A percentile compares a stretch with the other conserved stretches of the same genome.
Conservation (phyloP, 768 basidiomycete genomes). For the Trametes coccinea region DNA sequence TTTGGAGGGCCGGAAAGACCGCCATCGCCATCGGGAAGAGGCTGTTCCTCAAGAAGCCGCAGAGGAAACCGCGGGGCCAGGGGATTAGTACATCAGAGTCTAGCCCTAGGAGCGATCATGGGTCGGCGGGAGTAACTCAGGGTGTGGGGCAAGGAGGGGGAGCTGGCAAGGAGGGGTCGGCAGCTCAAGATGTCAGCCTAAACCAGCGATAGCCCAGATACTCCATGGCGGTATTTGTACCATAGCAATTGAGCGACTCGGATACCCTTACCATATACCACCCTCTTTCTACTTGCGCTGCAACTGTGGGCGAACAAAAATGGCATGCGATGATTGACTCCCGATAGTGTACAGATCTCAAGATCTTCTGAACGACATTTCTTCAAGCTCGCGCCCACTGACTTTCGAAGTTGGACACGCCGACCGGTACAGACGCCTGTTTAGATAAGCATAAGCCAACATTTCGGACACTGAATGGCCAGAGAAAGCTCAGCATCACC, state of each 20-base stretch:
- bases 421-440: conserved; percentile 64
- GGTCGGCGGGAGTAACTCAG: too few relatives aligned
- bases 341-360: not conserved
- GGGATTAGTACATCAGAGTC: too few relatives aligned
- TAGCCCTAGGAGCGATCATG: too few relatives aligned
- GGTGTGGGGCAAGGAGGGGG: too few relatives aligned
- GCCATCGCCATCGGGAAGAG: not conserved
- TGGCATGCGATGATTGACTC: not conserved
- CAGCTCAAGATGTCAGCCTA: not conserved
- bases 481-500: conserved; percentile 38
- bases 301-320: not conserved
- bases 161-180: not conserved
- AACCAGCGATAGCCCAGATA: too few relatives aligned
- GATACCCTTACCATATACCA: too few relatives aligned
- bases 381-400: conserved; percentile 64
- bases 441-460: not conserved
- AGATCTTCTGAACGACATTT: not conserved
- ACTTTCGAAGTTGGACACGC: conserved; percentile 66
- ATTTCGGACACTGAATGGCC: too few relatives aligned
- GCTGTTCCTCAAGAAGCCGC: not conserved
- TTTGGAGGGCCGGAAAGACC: conserved; percentile 29
- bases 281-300: too few relatives aligned
- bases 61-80: not conserved
- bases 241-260: too few relatives aligned
- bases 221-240: too few relatives aligned